phyloP scores from a whole-genome alignment of 305 asterid species.

The Plantago coronopus region DNA sequence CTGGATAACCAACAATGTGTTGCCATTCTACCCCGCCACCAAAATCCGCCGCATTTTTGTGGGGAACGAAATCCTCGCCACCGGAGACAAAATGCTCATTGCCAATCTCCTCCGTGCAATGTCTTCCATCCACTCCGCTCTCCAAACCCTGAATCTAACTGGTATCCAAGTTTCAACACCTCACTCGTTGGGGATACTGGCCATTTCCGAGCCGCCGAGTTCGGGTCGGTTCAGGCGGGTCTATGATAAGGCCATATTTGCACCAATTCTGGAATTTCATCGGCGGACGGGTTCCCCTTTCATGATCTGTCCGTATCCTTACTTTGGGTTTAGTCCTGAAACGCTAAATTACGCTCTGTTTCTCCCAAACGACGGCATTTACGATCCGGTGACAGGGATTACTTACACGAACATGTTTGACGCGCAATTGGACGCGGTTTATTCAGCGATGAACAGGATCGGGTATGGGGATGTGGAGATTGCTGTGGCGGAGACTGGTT shows the following conservation, averaged over 20 bases:
- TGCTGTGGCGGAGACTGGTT: slow-evolving; percentile 60
- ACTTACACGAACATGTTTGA: slow-evolving; percentile 49
- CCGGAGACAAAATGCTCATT: slow-evolving; percentile 32
- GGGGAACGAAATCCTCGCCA: slow-evolving; percentile 47
- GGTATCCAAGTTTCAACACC: slow-evolving; percentile 47
- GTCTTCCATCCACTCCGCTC: slow-evolving; percentile 39
- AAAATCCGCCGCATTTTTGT: slow-evolving; percentile 41
- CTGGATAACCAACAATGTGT: slow-evolving; percentile 42
- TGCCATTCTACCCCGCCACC: slow-evolving; percentile 40
- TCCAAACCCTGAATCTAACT: slow-evolving; percentile 24
- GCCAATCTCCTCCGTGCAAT: slow-evolving; percentile 51
- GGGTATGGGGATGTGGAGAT: slow-evolving; percentile 54
- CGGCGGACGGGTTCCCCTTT: slow-evolving; percentile 42
- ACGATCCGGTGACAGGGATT: slow-evolving; percentile 29
- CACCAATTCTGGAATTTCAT: slow-evolving; percentile 47
- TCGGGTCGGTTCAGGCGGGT: slow-evolving; percentile 38
- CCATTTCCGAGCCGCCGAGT: slow-evolving; percentile 45
- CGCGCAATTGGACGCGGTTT: slow-evolving; percentile 49
- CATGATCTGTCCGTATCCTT: slow-evolving; percentile 62
- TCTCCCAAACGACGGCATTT: slow-evolving; percentile 38
- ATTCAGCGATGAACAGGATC: slow-evolving; percentile 46
- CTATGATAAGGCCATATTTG: slow-evolving; percentile 37
- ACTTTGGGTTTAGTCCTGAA: slow-evolving; percentile 31
- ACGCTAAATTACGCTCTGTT: slow-evolving; percentile 39
- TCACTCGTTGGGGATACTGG: slow-evolving; percentile 47